phyloP scores from a whole-genome alignment of 2,329 filamentous ascomycete genomes.

The Biscogniauxia mediterranea region DNA sequence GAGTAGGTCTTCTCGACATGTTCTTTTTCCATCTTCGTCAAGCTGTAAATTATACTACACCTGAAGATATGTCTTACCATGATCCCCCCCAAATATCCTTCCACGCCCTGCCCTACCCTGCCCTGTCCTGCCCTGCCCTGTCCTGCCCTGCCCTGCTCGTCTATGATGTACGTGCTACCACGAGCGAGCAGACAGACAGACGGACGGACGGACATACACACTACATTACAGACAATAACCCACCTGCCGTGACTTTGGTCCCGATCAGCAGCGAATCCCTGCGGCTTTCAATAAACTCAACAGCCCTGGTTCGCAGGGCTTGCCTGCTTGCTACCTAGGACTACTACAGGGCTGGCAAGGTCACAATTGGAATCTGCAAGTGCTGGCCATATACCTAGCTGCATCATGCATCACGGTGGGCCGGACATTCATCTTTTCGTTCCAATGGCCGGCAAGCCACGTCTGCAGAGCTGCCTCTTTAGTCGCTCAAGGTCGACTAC shows the following conservation, averaged over 20 bases:
- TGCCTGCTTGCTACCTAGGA: slow-evolving; percentile 17
- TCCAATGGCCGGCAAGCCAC: slow-evolving; percentile 37
- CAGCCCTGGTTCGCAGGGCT: slow-evolving; percentile 20
- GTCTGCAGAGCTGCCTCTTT: slow-evolving; percentile 29
- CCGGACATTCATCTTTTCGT: slow-evolving; percentile 20
- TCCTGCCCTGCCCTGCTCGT: too few relatives aligned
- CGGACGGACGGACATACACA: not conserved
- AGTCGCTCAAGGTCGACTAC: slow-evolving; percentile 24
- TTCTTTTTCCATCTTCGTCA: not conserved
- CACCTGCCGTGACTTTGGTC: slow-evolving; percentile 5
- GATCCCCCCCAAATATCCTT: too few relatives aligned
- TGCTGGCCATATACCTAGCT: slow-evolving; percentile 16
- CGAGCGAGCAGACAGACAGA: too few relatives aligned
- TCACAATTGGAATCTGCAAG: slow-evolving; percentile 26
- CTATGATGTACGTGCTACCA: too few relatives aligned
- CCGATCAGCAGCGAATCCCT: slow-evolving; percentile 23
- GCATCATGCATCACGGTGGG: slow-evolving; percentile 25
- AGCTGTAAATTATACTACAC: not conserved
- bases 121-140: too few relatives aligned
- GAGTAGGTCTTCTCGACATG: too few relatives aligned
- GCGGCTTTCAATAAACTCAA: slow-evolving; percentile 27
- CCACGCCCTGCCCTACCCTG: too few relatives aligned
- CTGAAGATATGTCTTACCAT: too few relatives aligned
- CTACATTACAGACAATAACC: not conserved
- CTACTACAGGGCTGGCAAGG: slow-evolving; percentile 27